phyloP scores from a whole-genome alignment of 805 yeast genomes.

The Starmerella scarabaei region DNA sequence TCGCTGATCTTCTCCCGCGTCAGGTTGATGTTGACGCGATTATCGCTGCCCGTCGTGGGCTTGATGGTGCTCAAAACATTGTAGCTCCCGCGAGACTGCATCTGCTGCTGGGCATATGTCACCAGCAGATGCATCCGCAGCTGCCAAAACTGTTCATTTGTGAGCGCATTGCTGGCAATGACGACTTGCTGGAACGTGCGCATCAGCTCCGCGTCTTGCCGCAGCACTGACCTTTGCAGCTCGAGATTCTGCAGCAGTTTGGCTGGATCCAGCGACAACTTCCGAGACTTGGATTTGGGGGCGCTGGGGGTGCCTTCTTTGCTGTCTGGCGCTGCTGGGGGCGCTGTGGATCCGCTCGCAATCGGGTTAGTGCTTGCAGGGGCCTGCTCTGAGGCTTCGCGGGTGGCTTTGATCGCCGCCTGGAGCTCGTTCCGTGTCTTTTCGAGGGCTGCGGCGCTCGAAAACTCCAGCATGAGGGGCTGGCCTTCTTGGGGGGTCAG shows the following conservation, averaged over 20 bases:
- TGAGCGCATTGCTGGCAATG: constrained; percentile 55
- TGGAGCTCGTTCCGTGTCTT: constrained; percentile 23
- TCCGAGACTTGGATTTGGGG: background rate
- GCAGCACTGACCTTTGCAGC: constrained; percentile 64
- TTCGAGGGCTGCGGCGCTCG: constrained; percentile 63
- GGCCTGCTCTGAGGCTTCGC: constrained; percentile 37
- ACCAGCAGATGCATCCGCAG: constrained; percentile 66
- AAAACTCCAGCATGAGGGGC: constrained; percentile 45
- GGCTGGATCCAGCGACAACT: constrained; percentile 37
- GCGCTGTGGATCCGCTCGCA: background rate
- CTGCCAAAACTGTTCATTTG: constrained; percentile 78
- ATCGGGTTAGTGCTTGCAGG: background rate
- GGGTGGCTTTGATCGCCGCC: constrained; percentile 22
- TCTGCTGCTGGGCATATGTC: constrained; percentile 69
- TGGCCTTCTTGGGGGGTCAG: constrained; percentile 17
- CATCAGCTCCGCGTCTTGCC: constrained; percentile 56
- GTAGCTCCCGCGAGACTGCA: constrained; percentile 85
- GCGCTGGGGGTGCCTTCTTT: background rate
- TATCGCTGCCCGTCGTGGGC: constrained; percentile 86
- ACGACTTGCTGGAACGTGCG: constrained; percentile 75
- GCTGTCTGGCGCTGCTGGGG: background rate
- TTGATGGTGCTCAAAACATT: constrained; percentile 87
- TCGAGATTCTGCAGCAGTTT: constrained; percentile 56
- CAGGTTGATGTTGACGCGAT: constrained; percentile 83
- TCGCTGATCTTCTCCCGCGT: constrained; percentile 82